Base-by-base conservation (phyloP, 306 rosid species). In the Cucurbita maxima region DNA sequence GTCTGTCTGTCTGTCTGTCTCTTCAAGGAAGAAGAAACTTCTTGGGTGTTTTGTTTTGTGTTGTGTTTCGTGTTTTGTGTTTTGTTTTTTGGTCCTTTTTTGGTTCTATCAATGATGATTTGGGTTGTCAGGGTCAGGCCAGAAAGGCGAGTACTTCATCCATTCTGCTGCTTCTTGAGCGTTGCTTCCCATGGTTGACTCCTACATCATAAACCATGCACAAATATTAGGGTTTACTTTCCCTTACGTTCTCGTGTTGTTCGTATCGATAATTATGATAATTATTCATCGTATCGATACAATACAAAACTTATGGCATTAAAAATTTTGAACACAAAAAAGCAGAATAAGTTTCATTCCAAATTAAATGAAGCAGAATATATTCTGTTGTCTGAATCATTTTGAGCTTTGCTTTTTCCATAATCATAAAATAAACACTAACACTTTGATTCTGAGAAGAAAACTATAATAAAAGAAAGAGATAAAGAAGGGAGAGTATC, bases 151-250 rank as follows among this genome's bases (percentile, higher is more conserved):
- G 84, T 87, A 95, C 77, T 91, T 91, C 92, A 95, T 81, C 99
- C 99, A 95, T 70, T 95, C 99, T 75, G 90, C 97, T 75, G 90
- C 85, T 78, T 95, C 99, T 83, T 95, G 91, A 69, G 79, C 87
- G 81, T 86, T 88, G 79, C 85, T 88, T 84, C 84, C 64, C 53
- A 86, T 89, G 40, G 91, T 80, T 86, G 96, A 75, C 38, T 88
- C 97, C 98, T 88, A 85, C 76, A 37, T 34, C 14, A 7, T 2
- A 58, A 63, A 40, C 14, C 77, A 15, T 60, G 15, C 75, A 81
- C 37, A 37, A 52, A 18, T 4, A 14, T 69, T 69, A 48, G 58
- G 74, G 74, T 69, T 69, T 69, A 13, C 15, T 34, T 62, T 20
- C 5, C 50, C 19, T 4, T 9, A 8, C 9, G 34, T 62, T 18